phyloP scores from a whole-genome alignment of 208 protist genomes.

The Acanthamoeba rhysodes region DNA sequence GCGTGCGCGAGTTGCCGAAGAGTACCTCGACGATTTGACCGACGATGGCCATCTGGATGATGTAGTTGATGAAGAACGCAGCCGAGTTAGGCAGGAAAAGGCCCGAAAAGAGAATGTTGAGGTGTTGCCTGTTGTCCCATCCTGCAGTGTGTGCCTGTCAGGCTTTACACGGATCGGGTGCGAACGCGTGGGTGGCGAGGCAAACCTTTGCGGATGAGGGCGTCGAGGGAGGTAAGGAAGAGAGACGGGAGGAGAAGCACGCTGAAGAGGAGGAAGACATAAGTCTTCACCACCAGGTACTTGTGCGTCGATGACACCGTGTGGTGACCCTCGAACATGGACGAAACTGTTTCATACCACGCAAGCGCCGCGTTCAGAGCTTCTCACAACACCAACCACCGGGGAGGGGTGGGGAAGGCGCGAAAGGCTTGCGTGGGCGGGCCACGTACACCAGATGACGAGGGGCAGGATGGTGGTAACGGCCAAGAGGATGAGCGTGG shows the following conservation, averaged over 20 bases:
- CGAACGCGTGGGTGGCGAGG: background rate
- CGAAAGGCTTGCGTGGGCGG: background rate
- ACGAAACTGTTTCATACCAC: constrained; percentile 37
- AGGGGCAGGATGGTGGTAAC: constrained; percentile 71
- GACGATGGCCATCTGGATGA: constrained; percentile 70
- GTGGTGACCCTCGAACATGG: constrained; percentile 72
- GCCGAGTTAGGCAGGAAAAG: constrained; percentile 68
- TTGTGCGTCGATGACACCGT: constrained; percentile 63
- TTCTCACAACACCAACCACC: background rate
- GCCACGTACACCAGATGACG: constrained; percentile 68
- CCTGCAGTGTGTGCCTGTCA: background rate
- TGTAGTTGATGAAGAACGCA: constrained; percentile 75
- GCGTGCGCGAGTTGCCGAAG: background rate
- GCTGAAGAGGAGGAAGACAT: constrained; percentile 70
- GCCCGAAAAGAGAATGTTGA: constrained; percentile 32
- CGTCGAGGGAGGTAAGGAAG: constrained; percentile 68
- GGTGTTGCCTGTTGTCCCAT: constrained; percentile 51
- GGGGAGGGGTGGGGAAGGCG: background rate
- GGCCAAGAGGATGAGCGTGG: constrained; percentile 63
- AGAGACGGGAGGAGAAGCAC: constrained; percentile 61
- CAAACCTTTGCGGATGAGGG: constrained; percentile 26
- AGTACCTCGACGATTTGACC: constrained; percentile 58
- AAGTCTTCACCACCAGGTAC: constrained; percentile 74
- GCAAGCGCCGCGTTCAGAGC: background rate
- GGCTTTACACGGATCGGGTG: background rate